phyloP scores from a whole-genome alignment of 2,329 filamentous ascomycete genomes.

The Hypoxylon sp. region DNA sequence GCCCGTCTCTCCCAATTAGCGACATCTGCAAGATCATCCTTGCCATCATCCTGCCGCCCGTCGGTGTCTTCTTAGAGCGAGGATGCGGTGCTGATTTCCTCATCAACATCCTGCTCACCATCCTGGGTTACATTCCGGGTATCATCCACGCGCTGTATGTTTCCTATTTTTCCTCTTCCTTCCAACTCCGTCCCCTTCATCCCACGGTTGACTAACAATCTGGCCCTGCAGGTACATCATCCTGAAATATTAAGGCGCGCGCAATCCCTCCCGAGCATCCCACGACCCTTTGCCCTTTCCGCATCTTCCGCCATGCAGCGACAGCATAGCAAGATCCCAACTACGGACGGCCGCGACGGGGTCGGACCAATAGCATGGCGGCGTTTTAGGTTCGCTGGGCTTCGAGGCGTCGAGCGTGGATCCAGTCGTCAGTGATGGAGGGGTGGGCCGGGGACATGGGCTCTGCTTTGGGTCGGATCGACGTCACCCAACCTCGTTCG shows the following conservation, averaged over 20 bases:
- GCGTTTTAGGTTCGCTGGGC: slow-evolving; percentile 22
- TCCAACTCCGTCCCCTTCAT: background rate
- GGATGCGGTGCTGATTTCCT: slow-evolving; percentile 78
- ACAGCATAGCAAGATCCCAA: slow-evolving; percentile 24
- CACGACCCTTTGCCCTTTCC: slow-evolving; percentile 11
- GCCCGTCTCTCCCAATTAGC: slow-evolving; percentile 30
- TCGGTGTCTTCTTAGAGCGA: slow-evolving; percentile 84
- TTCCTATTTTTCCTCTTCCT: slow-evolving; percentile 7
- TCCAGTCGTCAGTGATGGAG: slow-evolving; percentile 16
- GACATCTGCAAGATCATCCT: slow-evolving; percentile 75
- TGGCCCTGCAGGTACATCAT: slow-evolving; percentile 69
- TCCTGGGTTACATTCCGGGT: slow-evolving; percentile 73
- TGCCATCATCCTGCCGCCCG: slow-evolving; percentile 78
- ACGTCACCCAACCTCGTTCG: slow-evolving; percentile 29
- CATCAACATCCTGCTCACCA: slow-evolving; percentile 81
- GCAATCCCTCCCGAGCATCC: background rate
- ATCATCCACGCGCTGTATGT: slow-evolving; percentile 82
- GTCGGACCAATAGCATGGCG: slow-evolving; percentile 27
- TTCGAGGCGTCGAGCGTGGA: slow-evolving; percentile 27
- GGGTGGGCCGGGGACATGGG: slow-evolving; percentile 8
- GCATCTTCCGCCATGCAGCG: slow-evolving; percentile 21
- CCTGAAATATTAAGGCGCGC: slow-evolving; percentile 70
- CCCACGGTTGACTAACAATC: slow-evolving; percentile 9
- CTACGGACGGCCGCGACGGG: slow-evolving; percentile 15
- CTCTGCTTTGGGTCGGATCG: slow-evolving; percentile 18